Evolutionary conservation across 495 filamentous ascomycete species (phyloP), one percentile per base, ranked within the genome.

Genomic region (Annulohypoxylon moriforme): DNA sequence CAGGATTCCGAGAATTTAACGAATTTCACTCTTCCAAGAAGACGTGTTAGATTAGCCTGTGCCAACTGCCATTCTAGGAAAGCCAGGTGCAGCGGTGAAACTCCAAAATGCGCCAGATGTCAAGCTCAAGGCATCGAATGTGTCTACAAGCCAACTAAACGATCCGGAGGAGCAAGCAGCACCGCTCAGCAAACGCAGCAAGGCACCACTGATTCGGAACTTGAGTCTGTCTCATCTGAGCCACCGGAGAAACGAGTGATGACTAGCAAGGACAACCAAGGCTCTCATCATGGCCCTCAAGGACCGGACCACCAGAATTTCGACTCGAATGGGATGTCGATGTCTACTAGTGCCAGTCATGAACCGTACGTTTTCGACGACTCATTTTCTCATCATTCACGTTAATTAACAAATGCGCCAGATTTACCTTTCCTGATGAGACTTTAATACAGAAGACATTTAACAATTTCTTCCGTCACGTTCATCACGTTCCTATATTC

Each of bases 401-500:
- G 49, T 7, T 44, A 61, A 58, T 74, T 78, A 66, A 78, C 64
- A 59, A 27, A 66, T 52, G 27, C 47, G n/a, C 53, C 44, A 78
- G 74, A 65, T 69, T 76, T 64, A 56, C 64, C 36, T 78, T 75
- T 69, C 76, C 77, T 16, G 77, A 80, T 67, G 83, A 84, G 59
- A 68, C 76, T 47, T 71, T 85, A 2, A 81, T 79, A 25, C 74
- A 80, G 34, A 76, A 76, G 20, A 82, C 81, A 18, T 84, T 86
- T 55, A 81, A 81, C 65, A 77, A 76, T 60, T 86, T 82, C 74
- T 86, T 86, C 74, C 80, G 81, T 10, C 79, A 85, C 42, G 78
- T 86, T 42, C 83, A 86, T 70, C 84, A 85, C 57, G 78, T 86
- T 60, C 82, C 82, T 55, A 80, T 82, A 69, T 85, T 83, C 72